Conservation (phyloP, 2,329 filamentous ascomycete species). For the Aschersonia sp. region DNA sequence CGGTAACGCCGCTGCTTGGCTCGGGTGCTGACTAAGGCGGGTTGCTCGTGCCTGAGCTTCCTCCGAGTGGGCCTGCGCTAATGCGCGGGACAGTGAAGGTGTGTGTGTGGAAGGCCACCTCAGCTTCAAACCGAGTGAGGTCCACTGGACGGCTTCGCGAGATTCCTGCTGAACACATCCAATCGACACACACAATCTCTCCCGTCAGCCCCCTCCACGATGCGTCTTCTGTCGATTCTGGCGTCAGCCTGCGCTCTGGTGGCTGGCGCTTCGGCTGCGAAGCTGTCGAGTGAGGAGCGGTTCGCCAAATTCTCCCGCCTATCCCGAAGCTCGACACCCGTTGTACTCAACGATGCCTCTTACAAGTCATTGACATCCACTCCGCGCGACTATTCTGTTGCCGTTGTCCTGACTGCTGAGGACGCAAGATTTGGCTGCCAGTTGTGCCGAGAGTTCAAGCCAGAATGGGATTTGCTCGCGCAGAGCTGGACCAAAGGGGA, state of each 20-base stretch:
- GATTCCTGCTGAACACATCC: too few species aligned
- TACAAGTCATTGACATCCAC: conserved; percentile 63
- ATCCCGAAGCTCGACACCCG: conserved; percentile 45
- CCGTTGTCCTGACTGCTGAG: conserved; percentile 74
- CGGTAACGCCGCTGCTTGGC: not conserved
- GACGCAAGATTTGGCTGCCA: conserved; percentile 73
- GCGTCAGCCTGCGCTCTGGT: conserved; percentile 48
- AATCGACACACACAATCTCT: not conserved
- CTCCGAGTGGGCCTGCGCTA: too few species aligned
- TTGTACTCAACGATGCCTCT: conserved; percentile 63
- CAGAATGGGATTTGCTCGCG: conserved; percentile 79
- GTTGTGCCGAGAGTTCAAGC: conserved; percentile 80
- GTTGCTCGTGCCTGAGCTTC: not conserved
- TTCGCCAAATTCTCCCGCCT: conserved; percentile 60
- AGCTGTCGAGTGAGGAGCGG: conserved; percentile 46
- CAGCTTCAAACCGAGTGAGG: conserved; percentile 12
- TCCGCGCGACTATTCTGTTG: conserved; percentile 72
- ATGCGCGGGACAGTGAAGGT: not conserved
- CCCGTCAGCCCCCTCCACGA: conserved; percentile 24
- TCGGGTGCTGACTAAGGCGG: not conserved
- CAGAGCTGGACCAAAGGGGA: conserved; percentile 82
- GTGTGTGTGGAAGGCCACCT: conserved; percentile 15
- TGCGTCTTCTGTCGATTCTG: conserved; percentile 54
- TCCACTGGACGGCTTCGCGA: not conserved
- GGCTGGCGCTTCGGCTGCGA: conserved; percentile 45